Conservation (phyloP, 768 basidiomycete species). For the Asterophora lycoperdoides region DNA sequence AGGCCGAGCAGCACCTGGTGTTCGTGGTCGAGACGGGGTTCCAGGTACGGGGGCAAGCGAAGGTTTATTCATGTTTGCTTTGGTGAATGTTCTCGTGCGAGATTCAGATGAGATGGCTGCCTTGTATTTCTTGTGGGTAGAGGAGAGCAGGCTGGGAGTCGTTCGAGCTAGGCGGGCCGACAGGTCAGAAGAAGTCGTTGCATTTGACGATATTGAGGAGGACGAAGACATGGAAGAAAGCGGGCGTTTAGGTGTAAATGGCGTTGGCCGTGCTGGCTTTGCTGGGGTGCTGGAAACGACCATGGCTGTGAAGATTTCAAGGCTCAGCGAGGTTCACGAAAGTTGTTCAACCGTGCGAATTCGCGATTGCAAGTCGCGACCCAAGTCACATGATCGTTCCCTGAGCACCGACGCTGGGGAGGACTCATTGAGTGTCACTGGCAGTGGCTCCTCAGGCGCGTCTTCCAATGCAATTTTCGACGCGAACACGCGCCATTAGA, state of each 20-base stretch:
- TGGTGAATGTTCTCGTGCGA: conserved; percentile 18
- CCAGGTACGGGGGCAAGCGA: conserved; percentile 46
- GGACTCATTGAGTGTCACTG: too few relatives aligned
- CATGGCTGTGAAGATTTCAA: conserved; percentile 4
- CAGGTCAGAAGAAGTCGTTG: conserved; percentile 22
- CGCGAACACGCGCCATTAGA: too few relatives aligned
- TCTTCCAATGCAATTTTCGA: too few relatives aligned
- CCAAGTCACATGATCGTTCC: conserved; percentile 12
- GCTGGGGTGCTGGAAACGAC: conserved; percentile 28
- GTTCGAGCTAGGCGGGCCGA: conserved; percentile 29
- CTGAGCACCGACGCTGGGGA: too few relatives aligned
- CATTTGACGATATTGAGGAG: conserved; percentile 25
- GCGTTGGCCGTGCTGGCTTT: conserved; percentile 36
- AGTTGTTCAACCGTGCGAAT: conserved; percentile 16
- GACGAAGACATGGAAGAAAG: conserved; percentile 27
- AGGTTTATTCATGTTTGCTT: conserved; percentile 22
- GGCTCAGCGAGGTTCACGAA: not conserved
- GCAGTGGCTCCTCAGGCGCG: too few relatives aligned
- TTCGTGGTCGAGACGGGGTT: conserved; percentile 55
- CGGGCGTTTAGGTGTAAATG: conserved; percentile 56
- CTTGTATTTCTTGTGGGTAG: conserved; percentile 65
- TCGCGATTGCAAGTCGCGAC: conserved; percentile 6
- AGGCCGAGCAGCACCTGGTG: conserved; percentile 36
- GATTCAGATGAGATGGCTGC: conserved; percentile 50
- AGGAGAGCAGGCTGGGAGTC: conserved; percentile 24